Conservation (phyloP, 129 eudicot species). For the Flaveria robusta region DNA sequence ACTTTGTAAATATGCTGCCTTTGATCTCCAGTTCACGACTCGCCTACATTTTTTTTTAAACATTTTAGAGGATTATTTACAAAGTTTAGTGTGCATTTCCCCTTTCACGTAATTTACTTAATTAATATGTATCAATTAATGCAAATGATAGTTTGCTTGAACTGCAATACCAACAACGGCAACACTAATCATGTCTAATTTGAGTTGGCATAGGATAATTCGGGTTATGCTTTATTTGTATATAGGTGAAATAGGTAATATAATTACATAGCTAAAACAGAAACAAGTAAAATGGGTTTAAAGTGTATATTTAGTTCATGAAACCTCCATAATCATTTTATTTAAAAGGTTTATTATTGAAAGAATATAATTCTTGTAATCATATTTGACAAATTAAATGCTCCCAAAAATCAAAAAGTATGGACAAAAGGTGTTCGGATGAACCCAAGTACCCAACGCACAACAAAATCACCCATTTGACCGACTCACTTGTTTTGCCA, state of each 20-base stretch:
- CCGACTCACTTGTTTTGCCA: not conserved
- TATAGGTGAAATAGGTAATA: not conserved
- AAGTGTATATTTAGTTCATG: conserved; percentile 1
- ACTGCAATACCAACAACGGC: not conserved
- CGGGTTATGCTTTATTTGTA: not conserved
- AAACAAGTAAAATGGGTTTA: not conserved
- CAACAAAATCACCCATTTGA: not conserved
- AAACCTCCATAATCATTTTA: not conserved
- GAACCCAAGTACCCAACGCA: not conserved
- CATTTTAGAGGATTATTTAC: not conserved
- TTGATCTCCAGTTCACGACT: not conserved
- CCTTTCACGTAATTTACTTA: not conserved
- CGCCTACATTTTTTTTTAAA: not conserved
- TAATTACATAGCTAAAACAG: not conserved
- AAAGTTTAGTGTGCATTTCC: not conserved
- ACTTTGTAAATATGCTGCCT: not conserved
- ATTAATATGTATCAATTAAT: not conserved
- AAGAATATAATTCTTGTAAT: not conserved
- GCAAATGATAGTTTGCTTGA: not conserved
- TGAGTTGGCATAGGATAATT: not conserved
- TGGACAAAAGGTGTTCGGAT: not conserved
- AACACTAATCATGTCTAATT: not conserved
- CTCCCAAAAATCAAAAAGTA: not conserved
- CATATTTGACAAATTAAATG: not conserved
- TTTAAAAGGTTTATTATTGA: not conserved